These are phyloP conservation scores for Picea abies DNA, from an alignment of 83 land plant species.

Conservation along the genomic window DNA sequence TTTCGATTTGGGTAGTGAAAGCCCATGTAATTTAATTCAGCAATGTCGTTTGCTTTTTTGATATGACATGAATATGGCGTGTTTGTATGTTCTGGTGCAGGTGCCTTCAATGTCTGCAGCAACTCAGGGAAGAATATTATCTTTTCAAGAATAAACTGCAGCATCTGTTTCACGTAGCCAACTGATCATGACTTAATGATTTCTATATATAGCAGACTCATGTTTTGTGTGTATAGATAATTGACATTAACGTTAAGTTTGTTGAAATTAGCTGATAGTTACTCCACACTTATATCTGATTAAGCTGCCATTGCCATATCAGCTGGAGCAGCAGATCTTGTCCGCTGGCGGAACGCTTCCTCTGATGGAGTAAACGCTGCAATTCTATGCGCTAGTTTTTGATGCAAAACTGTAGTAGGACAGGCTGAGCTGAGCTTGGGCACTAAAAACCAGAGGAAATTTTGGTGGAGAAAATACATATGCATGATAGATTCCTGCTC, in stretches of 20 bases:
- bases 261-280: background rate
- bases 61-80: no score
- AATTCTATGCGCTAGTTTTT: no score
- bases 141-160: constrained; percentile 61
- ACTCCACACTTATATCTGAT: background rate
- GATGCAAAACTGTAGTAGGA: no score
- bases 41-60: no score
- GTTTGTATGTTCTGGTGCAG: constrained; percentile 29
- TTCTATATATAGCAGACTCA: background rate
- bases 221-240: background rate
- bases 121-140: constrained; percentile 54
- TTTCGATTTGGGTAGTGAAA: no score
- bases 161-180: constrained; percentile 47
- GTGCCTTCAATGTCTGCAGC: constrained; percentile 53
- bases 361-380: background rate
- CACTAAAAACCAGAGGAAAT: no score
- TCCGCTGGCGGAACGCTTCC: constrained; percentile 71
- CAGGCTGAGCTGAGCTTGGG: no score
- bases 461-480: no score
- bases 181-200: background rate
- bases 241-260: background rate
- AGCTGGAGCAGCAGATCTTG: constrained; percentile 64
- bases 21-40: no score
- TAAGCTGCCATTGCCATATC: constrained; percentile 5
- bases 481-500: no score